These are phyloP conservation scores for Euphorbia lathyris DNA, from an alignment of 345 rosid species.

Conservation along the genomic window DNA sequence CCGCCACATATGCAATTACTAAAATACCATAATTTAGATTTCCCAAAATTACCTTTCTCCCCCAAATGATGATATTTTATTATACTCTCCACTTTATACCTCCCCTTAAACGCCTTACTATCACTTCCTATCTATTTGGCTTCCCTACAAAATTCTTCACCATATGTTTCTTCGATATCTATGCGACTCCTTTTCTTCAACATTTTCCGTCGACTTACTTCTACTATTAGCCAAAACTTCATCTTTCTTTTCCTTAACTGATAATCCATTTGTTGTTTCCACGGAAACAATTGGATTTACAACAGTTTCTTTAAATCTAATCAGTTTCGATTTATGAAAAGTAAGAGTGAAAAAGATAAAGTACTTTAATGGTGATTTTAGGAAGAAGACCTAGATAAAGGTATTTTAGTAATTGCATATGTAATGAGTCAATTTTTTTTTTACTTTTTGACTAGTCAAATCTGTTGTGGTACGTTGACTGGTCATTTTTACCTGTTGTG, in stretches of 20 bases:
- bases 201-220: constrained; percentile 29
- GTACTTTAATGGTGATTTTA: no score
- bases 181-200: constrained; percentile 49
- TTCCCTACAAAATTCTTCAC: constrained; percentile 78
- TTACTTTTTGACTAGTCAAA: no score
- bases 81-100: constrained; percentile 61
- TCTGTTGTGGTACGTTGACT: no score
- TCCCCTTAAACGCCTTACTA: constrained; percentile 70
- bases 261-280: constrained; percentile 5
- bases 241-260: constrained; percentile 29
- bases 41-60: no score
- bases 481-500: no score
- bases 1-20: no score
- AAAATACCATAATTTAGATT: no score
- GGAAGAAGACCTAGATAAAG: no score
- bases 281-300: constrained; percentile 1
- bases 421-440: no score
- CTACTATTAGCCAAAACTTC: constrained; percentile 23
- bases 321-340: constrained; percentile 43
- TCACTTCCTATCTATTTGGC: constrained; percentile 77
- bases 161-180: constrained; percentile 72
- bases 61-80: no score
- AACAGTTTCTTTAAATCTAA: constrained; percentile 30
- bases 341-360: no score
- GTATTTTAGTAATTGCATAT: no score